phyloP scores from a whole-genome alignment of 2,329 filamentous ascomycete genomes.

The Lachnellula suecica region DNA sequence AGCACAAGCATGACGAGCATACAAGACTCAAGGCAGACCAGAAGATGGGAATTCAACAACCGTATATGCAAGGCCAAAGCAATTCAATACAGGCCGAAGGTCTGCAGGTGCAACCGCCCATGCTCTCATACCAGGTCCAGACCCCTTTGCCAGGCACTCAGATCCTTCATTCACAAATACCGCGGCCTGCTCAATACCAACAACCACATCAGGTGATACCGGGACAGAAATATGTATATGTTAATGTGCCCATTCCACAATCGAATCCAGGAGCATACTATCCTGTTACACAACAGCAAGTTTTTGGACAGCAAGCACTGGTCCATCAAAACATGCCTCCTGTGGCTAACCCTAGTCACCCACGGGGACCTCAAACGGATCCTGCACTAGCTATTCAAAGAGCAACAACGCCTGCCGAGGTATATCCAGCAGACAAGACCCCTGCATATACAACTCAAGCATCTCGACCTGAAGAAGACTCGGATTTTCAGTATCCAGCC shows the following conservation, averaged over 20 bases:
- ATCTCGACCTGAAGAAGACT: background rate
- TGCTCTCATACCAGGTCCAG: constrained; percentile 1
- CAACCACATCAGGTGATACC: constrained; percentile 1
- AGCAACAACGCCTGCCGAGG: background rate
- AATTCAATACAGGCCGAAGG: constrained; percentile 25
- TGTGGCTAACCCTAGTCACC: no score
- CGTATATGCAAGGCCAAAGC: constrained; percentile 32
- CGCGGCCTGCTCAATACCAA: constrained; percentile 5
- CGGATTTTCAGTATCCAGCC: background rate
- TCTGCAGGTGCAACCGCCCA: constrained; percentile 13
- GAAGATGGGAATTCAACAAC: constrained; percentile 35
- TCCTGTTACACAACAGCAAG: background rate
- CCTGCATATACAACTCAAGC: background rate
- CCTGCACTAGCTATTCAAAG: no score
- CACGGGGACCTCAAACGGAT: no score
- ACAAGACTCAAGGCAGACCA: constrained; percentile 36
- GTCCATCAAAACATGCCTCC: background rate
- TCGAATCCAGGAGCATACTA: background rate
- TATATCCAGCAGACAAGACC: constrained; percentile 3
- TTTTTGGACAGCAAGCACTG: background rate
- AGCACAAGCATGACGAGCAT: constrained; percentile 37
- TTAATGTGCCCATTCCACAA: background rate
- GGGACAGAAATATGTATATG: background rate
- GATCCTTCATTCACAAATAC: background rate
- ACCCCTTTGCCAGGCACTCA: constrained; percentile 1